phyloP scores from a whole-genome alignment of 1,139 yeast genomes.

The Pichia sp. region DNA sequence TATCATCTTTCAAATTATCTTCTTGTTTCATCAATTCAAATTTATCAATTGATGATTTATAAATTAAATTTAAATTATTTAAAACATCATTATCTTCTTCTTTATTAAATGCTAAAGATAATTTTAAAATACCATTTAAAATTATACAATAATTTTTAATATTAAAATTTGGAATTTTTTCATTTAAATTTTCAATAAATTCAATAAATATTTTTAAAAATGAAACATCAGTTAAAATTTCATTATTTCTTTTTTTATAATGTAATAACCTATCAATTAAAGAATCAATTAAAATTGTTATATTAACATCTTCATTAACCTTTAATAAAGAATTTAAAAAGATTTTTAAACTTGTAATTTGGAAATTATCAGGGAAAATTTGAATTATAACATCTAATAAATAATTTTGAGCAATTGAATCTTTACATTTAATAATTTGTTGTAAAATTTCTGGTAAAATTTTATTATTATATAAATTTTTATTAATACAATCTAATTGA shows the following conservation, averaged over 20 bases:
- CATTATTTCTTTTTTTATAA: constrained; percentile 30
- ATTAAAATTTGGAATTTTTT: constrained; percentile 57
- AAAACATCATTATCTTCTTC: constrained; percentile 60
- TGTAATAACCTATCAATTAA: constrained; percentile 70
- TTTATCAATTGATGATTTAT: constrained; percentile 51
- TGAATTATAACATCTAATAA: constrained; percentile 85
- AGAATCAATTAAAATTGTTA: constrained; percentile 60
- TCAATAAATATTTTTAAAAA: constrained; percentile 61
- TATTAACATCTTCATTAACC: constrained; percentile 52
- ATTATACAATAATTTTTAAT: constrained; percentile 60
- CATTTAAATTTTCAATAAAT: constrained; percentile 50
- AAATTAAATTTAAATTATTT: constrained; percentile 56
- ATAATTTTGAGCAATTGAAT: constrained; percentile 87
- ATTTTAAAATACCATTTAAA: constrained; percentile 56
- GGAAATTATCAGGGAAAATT: constrained; percentile 92
- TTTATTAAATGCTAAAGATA: constrained; percentile 38
- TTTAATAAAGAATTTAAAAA: constrained; percentile 62
- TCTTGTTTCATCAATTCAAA: constrained; percentile 28
- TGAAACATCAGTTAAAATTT: constrained; percentile 20
- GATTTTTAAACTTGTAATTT: constrained; percentile 63
- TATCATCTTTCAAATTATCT: constrained; percentile 25
- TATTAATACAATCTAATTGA: constrained; percentile 75
- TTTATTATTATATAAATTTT: constrained; percentile 50
- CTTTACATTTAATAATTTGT: constrained; percentile 89
- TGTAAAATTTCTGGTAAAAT: constrained; percentile 80